Percentiles rank a stretch among this genome's conserved stretches.
Conservation (phyloP, 306 rosid species). For the Macrotyloma uniflorum region DNA sequence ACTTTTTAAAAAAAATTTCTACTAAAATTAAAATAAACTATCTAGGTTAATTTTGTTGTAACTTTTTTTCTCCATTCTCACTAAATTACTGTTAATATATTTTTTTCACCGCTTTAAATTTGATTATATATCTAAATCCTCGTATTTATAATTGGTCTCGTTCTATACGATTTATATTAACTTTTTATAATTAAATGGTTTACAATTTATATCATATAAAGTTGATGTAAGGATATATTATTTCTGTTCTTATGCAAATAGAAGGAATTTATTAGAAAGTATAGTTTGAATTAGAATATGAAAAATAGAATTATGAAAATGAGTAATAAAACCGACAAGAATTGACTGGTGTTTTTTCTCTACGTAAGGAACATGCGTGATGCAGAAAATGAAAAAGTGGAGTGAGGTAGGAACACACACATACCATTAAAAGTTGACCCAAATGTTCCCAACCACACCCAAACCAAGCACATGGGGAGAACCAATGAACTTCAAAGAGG, state of each 20-base stretch:
- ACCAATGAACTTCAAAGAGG: not conserved
- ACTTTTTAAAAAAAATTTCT: no score
- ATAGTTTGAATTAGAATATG: not conserved
- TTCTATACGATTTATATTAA: not conserved
- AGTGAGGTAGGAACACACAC: not conserved
- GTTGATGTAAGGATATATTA: no score
- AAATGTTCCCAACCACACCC: constrained; percentile 46
- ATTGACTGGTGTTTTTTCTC: constrained; percentile 29
- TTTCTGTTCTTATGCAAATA: no score
- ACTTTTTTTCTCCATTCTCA: not conserved
- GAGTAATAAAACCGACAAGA: constrained; percentile 41
- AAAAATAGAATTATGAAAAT: not conserved
- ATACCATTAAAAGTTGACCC: constrained; percentile 47
- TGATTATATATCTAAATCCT: not conserved
- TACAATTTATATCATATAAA: no score
- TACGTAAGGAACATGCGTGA: constrained; percentile 4
- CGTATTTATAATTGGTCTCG: not conserved
- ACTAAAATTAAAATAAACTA: not conserved
- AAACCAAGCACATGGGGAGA: constrained; percentile 50
- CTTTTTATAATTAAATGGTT: no score
- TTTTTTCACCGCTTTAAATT: not conserved
- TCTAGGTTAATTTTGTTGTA: not conserved
- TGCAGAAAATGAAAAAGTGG: constrained; percentile 25
- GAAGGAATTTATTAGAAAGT: not conserved
- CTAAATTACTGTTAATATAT: not conserved